These are phyloP conservation scores for Posidonia australis DNA, from an alignment of 106 monocot genomes.

Conservation along the genomic window DNA sequence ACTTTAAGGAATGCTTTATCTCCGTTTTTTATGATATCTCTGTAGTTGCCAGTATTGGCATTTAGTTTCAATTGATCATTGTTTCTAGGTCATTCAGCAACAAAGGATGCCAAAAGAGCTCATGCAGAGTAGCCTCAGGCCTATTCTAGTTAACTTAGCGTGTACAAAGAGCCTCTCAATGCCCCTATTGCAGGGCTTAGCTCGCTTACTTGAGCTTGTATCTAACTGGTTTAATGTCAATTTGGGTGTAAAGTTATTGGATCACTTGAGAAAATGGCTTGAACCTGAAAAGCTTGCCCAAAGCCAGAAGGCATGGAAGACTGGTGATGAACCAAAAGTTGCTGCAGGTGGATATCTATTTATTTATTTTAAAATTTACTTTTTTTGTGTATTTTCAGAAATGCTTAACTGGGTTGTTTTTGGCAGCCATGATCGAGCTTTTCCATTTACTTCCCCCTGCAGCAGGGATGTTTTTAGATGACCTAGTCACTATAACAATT, in stretches of 20 bases:
- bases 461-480: slow-evolving; percentile 95
- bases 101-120: slow-evolving; percentile 98
- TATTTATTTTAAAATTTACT: not conserved
- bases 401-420: not conserved
- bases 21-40: not conserved
- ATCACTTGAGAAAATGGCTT: slow-evolving; percentile 97
- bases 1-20: not conserved
- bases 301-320: slow-evolving; percentile 86
- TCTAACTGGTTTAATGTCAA: slow-evolving; percentile 98
- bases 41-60: not conserved
- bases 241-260: slow-evolving; percentile 82
- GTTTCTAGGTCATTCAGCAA: slow-evolving; percentile 79
- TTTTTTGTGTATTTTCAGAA: not conserved
- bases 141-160: slow-evolving; percentile 90
- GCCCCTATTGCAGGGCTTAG: slow-evolving; percentile 96
- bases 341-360: slow-evolving; percentile 55
- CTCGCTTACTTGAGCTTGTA: slow-evolving; percentile 87
- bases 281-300: slow-evolving; percentile 98
- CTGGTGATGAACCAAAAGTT: slow-evolving; percentile 98
- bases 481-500: slow-evolving; percentile 89
- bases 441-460: slow-evolving; percentile 98
- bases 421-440: slow-evolving; percentile 96
- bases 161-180: slow-evolving; percentile 87
- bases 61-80: not conserved
- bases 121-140: slow-evolving; percentile 85